phyloP scores from a whole-genome alignment of 2,329 filamentous ascomycete genomes.

The Davidsoniella neocaledoniae region DNA sequence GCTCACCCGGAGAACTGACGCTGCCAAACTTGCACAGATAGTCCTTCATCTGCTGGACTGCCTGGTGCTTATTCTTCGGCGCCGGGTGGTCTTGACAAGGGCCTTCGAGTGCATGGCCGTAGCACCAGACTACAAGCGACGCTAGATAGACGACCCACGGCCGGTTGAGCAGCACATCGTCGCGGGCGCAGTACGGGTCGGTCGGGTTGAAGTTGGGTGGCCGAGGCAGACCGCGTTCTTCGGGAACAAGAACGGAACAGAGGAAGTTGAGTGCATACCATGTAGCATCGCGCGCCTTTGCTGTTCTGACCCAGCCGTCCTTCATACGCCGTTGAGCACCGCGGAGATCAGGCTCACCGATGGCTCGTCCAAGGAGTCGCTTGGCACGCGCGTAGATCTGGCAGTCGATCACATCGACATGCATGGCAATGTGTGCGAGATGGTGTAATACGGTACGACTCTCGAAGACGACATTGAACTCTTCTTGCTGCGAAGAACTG shows the following conservation, averaged over 20 bases:
- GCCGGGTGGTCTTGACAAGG: conserved; percentile 38
- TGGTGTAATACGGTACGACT: conserved; percentile 81
- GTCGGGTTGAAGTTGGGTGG: conserved; percentile 21
- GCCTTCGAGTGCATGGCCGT: conserved; percentile 81
- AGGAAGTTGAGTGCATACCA: conserved; percentile 87
- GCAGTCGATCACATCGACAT: conserved; percentile 92
- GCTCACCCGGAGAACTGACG: conserved; percentile 57
- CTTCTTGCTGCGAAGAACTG: conserved; percentile 2
- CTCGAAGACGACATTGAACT: conserved; percentile 51
- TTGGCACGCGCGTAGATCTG: conserved; percentile 88
- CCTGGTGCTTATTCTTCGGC: conserved; percentile 44
- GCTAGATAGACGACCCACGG: conserved; percentile 95
- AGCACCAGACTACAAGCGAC: conserved; percentile 83
- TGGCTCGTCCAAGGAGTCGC: conserved; percentile 67
- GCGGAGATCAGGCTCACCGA: conserved; percentile 65
- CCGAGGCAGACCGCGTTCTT: conserved; percentile 17
- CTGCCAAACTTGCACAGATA: conserved; percentile 60
- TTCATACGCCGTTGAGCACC: conserved; percentile 71
- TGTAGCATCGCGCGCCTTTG: conserved; percentile 74
- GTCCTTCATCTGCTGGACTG: conserved; percentile 59
- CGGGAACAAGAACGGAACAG: conserved; percentile 60
- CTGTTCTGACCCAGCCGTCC: conserved; percentile 75
- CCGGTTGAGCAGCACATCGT: conserved; percentile 78
- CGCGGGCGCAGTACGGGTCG: conserved; percentile 56
- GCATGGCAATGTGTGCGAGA: conserved; percentile 93